Evolutionary conservation across 2,329 filamentous ascomycete genomes (phyloP).

Genomic region (Trichoderma gracile): DNA sequence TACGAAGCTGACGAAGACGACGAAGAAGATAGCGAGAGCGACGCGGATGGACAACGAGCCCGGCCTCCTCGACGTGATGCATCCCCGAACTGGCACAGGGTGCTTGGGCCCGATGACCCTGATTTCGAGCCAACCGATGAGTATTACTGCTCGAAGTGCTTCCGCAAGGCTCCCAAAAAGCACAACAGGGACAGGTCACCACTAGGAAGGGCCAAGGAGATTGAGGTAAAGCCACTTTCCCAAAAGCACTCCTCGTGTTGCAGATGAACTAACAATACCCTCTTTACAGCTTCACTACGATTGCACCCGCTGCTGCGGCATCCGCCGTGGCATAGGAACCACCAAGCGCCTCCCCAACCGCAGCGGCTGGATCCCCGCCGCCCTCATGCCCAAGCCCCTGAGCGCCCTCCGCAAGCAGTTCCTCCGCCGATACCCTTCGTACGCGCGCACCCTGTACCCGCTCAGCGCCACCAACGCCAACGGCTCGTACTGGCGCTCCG

Average conservation of each 20-base stretch:
- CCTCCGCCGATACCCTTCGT: constrained; percentile 31
- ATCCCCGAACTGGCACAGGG: constrained; percentile 35
- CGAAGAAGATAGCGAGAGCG: constrained; percentile 17
- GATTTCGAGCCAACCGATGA: constrained; percentile 34
- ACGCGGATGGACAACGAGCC: constrained; percentile 14
- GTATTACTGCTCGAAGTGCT: constrained; percentile 40
- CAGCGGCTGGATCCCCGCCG: constrained; percentile 37
- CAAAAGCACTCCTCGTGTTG: background rate
- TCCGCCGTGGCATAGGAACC: constrained; percentile 32
- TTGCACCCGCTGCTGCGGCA: constrained; percentile 32
- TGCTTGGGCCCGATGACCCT: constrained; percentile 31
- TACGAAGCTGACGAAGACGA: constrained; percentile 6
- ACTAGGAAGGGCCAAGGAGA: constrained; percentile 28
- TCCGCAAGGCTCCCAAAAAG: constrained; percentile 35
- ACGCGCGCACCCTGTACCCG: constrained; percentile 37
- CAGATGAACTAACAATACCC: background rate
- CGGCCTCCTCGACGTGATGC: constrained; percentile 23
- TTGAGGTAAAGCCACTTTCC: constrained; percentile 28
- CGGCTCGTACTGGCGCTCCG: constrained; percentile 33
- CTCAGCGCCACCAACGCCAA: constrained; percentile 26
- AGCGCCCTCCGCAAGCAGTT: constrained; percentile 33
- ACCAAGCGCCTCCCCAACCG: constrained; percentile 35
- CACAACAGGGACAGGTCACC: constrained; percentile 29
- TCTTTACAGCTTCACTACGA: constrained; percentile 30
- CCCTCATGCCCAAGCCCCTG: constrained; percentile 28